Percentiles rank a stretch among this genome's conserved stretches.
These are phyloP conservation scores for Neoarthrinium moseri DNA, from an alignment of 2,329 filamentous ascomycete genomes.

Conservation along the genomic window DNA sequence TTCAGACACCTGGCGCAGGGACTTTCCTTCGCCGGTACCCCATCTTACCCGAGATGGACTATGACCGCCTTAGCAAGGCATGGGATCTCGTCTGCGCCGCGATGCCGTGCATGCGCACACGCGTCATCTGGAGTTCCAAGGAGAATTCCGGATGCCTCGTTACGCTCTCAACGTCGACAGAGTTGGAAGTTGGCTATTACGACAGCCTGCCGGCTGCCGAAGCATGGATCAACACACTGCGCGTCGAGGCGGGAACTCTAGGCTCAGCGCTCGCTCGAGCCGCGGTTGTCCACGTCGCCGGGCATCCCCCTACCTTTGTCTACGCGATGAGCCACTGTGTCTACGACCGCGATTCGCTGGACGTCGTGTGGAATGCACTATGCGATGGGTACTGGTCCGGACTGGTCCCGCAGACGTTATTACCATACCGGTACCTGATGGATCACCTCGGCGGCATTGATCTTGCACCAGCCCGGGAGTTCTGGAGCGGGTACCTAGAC, in stretches of 20 bases:
- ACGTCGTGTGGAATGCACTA: not conserved
- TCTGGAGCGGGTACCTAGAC: not conserved
- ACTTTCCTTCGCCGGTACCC: not conserved
- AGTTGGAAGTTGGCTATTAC: not conserved
- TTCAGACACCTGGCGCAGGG: not conserved
- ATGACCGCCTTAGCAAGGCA: not conserved
- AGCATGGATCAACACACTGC: not conserved
- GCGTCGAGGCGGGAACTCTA: not conserved
- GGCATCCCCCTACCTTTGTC: not conserved
- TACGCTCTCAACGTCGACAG: not conserved
- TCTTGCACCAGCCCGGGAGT: not conserved
- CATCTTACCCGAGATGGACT: not conserved
- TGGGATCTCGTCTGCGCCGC: not conserved
- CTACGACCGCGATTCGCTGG: not conserved
- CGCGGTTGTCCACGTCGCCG: not conserved
- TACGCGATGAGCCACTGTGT: not conserved
- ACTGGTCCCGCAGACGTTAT: not conserved
- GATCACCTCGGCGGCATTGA: not conserved
- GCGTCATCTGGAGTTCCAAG: not conserved
- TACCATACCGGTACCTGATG: not conserved
- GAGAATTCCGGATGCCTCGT: not conserved
- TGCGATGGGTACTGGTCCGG: not conserved
- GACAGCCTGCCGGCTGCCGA: not conserved
- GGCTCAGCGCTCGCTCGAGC: not conserved
- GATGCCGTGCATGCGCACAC: not conserved